Percentiles rank a stretch among this genome's conserved stretches.
Evolutionary conservation across 2,329 filamentous ascomycete genomes (phyloP).

Genomic region (Neoascochyta sp.): DNA sequence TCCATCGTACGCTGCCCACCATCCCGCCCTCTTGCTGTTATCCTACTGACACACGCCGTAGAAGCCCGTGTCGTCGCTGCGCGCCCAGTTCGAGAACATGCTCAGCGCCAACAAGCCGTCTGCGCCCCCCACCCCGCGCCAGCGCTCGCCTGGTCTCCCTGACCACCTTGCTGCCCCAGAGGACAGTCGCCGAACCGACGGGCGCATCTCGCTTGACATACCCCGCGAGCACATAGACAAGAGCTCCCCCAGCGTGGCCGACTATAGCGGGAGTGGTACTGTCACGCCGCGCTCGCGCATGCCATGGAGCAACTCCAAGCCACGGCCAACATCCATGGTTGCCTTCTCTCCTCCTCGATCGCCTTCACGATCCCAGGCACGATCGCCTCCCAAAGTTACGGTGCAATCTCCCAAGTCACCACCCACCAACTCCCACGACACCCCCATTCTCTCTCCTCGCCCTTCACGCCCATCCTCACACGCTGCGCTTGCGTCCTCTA

Average conservation of each 20-base stretch:
- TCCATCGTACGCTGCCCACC: constrained; percentile 59
- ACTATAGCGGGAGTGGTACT: constrained; percentile 35
- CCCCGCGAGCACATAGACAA: constrained; percentile 30
- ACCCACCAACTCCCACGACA: constrained; percentile 45
- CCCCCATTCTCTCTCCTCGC: constrained; percentile 32
- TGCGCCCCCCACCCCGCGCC: constrained; percentile 21
- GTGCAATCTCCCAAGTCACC: constrained; percentile 70
- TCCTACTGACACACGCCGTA: constrained; percentile 34
- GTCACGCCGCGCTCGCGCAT: constrained; percentile 33
- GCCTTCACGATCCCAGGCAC: constrained; percentile 45
- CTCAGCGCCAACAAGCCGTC: constrained; percentile 41
- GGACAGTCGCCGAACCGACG: constrained; percentile 28
- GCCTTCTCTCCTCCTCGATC: constrained; percentile 46
- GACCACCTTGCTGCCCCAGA: constrained; percentile 30
- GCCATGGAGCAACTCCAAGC: constrained; percentile 36
- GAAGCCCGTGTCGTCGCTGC: constrained; percentile 78
- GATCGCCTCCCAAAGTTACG: constrained; percentile 62
- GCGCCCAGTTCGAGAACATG: constrained; percentile 79
- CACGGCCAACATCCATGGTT: constrained; percentile 49
- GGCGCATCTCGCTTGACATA: constrained; percentile 43
- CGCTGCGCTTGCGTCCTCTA: constrained; percentile 22
- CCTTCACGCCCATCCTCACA: constrained; percentile 27
- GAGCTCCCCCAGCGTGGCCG: constrained; percentile 27
- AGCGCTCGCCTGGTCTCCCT: constrained; percentile 31
- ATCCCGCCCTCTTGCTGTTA: not conserved